Base-by-base conservation (phyloP, 352 stramenopile species). In the Phytophthora capsici region DNA sequence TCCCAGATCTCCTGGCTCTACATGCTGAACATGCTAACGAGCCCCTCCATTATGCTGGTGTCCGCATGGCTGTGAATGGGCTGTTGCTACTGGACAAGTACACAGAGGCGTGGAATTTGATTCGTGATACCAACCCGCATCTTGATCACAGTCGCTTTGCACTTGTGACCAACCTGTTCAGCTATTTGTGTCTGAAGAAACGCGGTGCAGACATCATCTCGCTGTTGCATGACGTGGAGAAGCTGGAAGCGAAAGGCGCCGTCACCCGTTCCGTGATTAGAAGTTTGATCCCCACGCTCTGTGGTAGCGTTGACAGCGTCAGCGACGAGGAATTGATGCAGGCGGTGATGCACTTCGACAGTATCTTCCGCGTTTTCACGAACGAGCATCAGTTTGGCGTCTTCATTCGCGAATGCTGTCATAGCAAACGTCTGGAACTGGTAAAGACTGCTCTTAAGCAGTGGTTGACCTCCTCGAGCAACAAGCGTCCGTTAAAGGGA, bases 51-150 rank as follows among this genome's bases (percentile, higher is more conserved):
- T 69, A 66, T 25, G 66, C 57, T 5, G 67, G 75, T 30, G 58
- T 90, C n/a, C 74, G 67, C 17, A 87, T 86, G 69, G 77, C 57
- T 28, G 75, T 80, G 28, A 89, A 91, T 61, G 80, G 72, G 17
- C 51, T 81, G 10, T 67, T 91, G 41, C 45, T 90, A 17, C 67
- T 86, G 23, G 69, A 85, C n/a, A 67, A 84, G 20, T 73, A 69
- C 2, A 58, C 50, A 0, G 58, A 73, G 16, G 83, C 80, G 1
- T 82, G 70, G 76, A 65, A 41, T 34, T 54, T 90, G 25, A 63
- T 89, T 48, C 61, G 70, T 12, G 49, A 69, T 38, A 63, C 66
- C 23, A 80, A 67, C 36, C 40, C 65, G 6, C 19, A 58, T 14
- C 56, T 75, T 20, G 66, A 80, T 17, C 20, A 56, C 50, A 44